Evolutionary conservation across 495 filamentous ascomycete species (phyloP).

Genomic region (Penicillium arizonense): DNA sequence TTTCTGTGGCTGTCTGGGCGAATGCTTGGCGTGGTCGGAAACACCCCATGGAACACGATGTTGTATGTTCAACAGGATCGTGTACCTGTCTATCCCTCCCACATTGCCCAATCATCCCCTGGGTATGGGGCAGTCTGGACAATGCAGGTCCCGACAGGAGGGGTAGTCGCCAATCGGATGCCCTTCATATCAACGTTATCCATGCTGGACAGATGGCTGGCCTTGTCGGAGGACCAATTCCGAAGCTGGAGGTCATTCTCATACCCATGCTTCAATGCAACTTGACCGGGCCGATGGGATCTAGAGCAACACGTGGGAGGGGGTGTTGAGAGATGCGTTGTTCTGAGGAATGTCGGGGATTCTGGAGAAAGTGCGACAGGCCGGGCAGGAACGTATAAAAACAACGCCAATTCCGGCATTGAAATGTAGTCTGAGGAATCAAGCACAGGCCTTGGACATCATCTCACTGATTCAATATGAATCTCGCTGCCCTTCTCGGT

Average conservation of each 20-base stretch:
- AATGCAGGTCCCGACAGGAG: not conserved
- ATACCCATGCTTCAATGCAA: not conserved
- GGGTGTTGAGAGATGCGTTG: not conserved
- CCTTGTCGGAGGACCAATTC: not conserved
- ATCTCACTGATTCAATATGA: conserved; percentile 20
- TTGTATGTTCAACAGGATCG: not conserved
- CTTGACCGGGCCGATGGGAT: not conserved
- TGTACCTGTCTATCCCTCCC: not conserved
- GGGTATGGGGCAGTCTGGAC: not conserved
- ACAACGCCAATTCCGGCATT: not conserved
- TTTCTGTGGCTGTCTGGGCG: not conserved
- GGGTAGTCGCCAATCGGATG: conserved; percentile 1
- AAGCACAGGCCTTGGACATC: not conserved
- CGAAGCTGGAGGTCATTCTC: not conserved
- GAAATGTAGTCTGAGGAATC: not conserved
- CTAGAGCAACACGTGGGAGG: conserved; percentile 4
- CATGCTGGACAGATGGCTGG: not conserved
- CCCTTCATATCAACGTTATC: not conserved
- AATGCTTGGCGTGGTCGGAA: conserved; percentile 1
- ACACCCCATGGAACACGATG: not conserved
- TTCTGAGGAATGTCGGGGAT: conserved; percentile 1
- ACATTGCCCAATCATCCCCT: not conserved
- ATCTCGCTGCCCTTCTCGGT: conserved; percentile 27
- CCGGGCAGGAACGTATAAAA: not conserved
- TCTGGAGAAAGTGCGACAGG: not conserved